A percentile compares a stretch with the other conserved stretches of the same genome.
phyloP scores from a whole-genome alignment of 768 basidiomycete genomes.

The Sporobolomyces roseus region DNA sequence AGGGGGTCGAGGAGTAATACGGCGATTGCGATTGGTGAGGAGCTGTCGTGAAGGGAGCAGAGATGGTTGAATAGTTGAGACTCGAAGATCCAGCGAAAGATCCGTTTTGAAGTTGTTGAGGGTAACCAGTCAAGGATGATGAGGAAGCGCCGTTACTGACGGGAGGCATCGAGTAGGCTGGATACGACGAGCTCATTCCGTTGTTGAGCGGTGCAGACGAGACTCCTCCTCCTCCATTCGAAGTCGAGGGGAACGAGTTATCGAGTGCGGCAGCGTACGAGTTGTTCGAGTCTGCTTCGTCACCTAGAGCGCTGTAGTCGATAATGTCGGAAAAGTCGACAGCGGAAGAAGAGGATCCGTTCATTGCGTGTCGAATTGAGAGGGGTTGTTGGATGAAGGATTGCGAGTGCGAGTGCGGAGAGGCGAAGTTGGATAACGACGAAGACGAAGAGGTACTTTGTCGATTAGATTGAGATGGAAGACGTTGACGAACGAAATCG shows the following conservation, averaged over 20 bases:
- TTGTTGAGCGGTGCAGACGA: neutral
- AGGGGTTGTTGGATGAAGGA: neutral
- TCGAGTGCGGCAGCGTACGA: slow-evolving; percentile 22
- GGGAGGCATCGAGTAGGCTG: neutral
- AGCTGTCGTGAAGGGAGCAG: neutral
- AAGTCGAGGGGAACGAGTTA: neutral
- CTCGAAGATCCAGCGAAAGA: neutral
- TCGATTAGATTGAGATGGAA: neutral
- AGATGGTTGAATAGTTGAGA: neutral
- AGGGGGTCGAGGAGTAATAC: neutral
- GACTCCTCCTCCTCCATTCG: neutral
- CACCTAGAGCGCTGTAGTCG: slow-evolving; percentile 5
- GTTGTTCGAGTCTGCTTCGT: neutral
- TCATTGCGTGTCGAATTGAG: neutral
- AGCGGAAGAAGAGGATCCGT: neutral
- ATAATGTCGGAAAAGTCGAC: slow-evolving; percentile 12
- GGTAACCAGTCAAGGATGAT: slow-evolving; percentile 4
- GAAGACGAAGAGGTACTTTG: too few species aligned
- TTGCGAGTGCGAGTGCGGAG: neutral
- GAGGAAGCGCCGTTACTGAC: neutral
- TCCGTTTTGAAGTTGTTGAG: too few species aligned
- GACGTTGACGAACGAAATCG: slow-evolving; percentile 24
- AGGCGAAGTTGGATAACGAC: slow-evolving; percentile 2
- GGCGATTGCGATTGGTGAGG: neutral
- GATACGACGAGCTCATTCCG: neutral